Conservation (phyloP, 2,329 filamentous ascomycete species). For the Lachnellula subtilissima region DNA sequence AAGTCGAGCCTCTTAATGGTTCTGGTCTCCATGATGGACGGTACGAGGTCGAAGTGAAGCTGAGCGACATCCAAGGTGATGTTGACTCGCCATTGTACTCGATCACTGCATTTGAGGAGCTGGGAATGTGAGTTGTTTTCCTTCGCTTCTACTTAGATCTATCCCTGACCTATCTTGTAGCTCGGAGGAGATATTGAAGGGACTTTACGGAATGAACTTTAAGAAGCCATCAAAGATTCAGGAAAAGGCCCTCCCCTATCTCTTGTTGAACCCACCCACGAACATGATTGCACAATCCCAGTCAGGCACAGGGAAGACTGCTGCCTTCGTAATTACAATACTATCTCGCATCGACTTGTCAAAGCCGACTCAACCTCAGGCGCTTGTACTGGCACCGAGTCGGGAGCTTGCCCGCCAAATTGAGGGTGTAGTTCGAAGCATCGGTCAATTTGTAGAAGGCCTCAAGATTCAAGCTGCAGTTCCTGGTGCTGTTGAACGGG, state of each 20-base stretch:
- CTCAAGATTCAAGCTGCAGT: slow-evolving; percentile 78
- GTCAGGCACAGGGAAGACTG: slow-evolving; percentile 96
- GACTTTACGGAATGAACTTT: slow-evolving; percentile 78
- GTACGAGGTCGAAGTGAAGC: slow-evolving; percentile 87
- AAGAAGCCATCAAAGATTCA: slow-evolving; percentile 97
- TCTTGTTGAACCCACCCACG: slow-evolving; percentile 77
- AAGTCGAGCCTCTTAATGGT: slow-evolving; percentile 37
- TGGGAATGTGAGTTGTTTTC: slow-evolving; percentile 65
- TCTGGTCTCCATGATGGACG: slow-evolving; percentile 63
- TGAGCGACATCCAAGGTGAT: slow-evolving; percentile 83
- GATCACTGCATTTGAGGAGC: slow-evolving; percentile 75
- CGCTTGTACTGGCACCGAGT: slow-evolving; percentile 83
- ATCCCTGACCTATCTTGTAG: slow-evolving; percentile 28
- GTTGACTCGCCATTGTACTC: slow-evolving; percentile 85
- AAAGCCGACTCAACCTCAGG: slow-evolving; percentile 69
- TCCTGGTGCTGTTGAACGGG: slow-evolving; percentile 68
- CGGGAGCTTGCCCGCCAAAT: slow-evolving; percentile 95
- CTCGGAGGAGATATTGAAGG: slow-evolving; percentile 62
- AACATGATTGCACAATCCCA: slow-evolving; percentile 99
- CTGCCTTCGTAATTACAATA: slow-evolving; percentile 90
- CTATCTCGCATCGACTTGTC: slow-evolving; percentile 77
- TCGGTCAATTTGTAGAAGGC: slow-evolving; percentile 77
- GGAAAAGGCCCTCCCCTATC: slow-evolving; percentile 85
- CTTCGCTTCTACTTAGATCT: neutral
- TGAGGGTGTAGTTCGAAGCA: slow-evolving; percentile 72